phyloP scores from a whole-genome alignment of 306 rosid species.

The Myrica gale region DNA sequence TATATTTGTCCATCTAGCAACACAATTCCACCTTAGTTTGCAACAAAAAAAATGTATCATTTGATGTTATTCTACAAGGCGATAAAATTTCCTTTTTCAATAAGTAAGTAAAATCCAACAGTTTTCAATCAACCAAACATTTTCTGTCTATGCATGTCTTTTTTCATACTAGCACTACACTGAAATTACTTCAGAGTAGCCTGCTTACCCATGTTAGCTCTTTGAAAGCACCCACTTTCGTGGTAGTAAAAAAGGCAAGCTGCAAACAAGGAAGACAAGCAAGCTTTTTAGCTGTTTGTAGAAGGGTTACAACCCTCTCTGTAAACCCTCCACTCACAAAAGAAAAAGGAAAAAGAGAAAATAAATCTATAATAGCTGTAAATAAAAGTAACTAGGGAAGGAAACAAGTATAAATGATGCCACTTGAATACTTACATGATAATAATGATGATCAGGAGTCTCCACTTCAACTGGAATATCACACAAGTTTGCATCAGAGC shows the following conservation, averaged over 20 bases:
- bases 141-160: background rate
- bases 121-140: background rate
- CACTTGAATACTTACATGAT: slow-evolving; percentile 54
- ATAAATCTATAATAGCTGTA: background rate
- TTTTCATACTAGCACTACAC: background rate
- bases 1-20: too few species aligned
- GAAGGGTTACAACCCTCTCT: background rate
- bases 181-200: slow-evolving; percentile 15
- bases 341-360: background rate
- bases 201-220: slow-evolving; percentile 91
- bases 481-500: slow-evolving; percentile 65
- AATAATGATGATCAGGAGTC: slow-evolving; percentile 92
- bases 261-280: slow-evolving; percentile 37
- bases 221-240: slow-evolving; percentile 61
- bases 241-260: slow-evolving; percentile 85
- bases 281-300: slow-evolving; percentile 8
- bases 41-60: background rate
- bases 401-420: slow-evolving; percentile 7
- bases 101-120: background rate
- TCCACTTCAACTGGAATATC: slow-evolving; percentile 94
- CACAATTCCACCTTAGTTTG: too few species aligned
- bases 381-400: slow-evolving; percentile 11
- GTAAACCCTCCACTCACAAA: background rate
- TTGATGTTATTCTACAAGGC: background rate
- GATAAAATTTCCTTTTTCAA: background rate